These are phyloP conservation scores for Chionographis japonica DNA, from an alignment of 106 monocot species.

Conservation along the genomic window DNA sequence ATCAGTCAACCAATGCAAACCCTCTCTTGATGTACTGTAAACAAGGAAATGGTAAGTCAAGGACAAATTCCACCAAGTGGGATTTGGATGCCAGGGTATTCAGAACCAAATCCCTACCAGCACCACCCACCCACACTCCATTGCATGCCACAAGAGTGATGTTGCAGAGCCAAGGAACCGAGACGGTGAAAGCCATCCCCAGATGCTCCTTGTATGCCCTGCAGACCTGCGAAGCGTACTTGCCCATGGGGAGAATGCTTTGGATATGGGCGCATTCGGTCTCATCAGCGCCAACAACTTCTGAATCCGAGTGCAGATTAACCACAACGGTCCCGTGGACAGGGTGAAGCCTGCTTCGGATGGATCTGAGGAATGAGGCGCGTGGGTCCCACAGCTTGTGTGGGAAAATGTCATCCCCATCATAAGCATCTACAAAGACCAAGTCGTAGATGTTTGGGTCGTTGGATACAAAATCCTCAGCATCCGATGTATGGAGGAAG, in stretches of 20 bases:
- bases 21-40: slow-evolving; percentile 65
- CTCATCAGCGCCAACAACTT: slow-evolving; percentile 13
- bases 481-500: slow-evolving; percentile 63
- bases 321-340: slow-evolving; percentile 82
- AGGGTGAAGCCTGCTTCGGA: slow-evolving; percentile 55
- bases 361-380: slow-evolving; percentile 53
- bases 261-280: slow-evolving; percentile 1
- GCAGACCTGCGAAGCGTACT: slow-evolving; percentile 64
- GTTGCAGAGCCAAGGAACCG: slow-evolving; percentile 96
- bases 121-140: slow-evolving; percentile 13
- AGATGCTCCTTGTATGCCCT: slow-evolving; percentile 66
- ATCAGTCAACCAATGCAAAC: slow-evolving; percentile 52
- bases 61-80: slow-evolving; percentile 41
- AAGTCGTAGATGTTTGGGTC: slow-evolving; percentile 50
- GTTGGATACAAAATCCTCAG: slow-evolving; percentile 53
- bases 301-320: slow-evolving; percentile 85
- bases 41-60: slow-evolving; percentile 78
- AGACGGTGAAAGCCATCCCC: slow-evolving; percentile 61
- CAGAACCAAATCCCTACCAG: slow-evolving; percentile 23
- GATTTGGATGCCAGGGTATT: slow-evolving; percentile 40
- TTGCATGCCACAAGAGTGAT: slow-evolving; percentile 67
- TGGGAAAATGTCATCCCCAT: slow-evolving; percentile 91
- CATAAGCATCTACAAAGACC: slow-evolving; percentile 88
- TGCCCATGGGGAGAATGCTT: slow-evolving; percentile 62
- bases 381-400: slow-evolving; percentile 76